Base-by-base conservation (phyloP, 169 alveolate species). In the Perkinsus chesapeaki region DNA sequence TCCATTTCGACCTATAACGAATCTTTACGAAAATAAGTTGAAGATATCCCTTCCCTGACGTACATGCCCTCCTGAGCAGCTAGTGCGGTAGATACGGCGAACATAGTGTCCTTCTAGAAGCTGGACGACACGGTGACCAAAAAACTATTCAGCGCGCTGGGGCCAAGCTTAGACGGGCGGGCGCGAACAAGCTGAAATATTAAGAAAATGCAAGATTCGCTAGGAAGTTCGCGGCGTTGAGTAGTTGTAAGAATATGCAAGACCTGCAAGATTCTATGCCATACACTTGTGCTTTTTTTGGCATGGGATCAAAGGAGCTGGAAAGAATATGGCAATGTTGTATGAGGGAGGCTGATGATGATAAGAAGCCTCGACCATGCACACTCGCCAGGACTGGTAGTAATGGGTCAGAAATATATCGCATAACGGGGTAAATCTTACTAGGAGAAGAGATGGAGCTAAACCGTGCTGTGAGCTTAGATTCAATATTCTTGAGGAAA, bases 11-110 rank as follows among this genome's bases (percentile, higher is more conserved):
- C 82, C 82, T 60, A 60, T 20, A 20, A 1, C 82, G 82, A 60
- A 60, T 60, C 82, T 60, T 60, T 23, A 27, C 12, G 37, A 16
- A 1, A 34, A 20, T 7, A 23, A 60, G 36, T 0, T 60, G n/a
- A 1, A 16, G 82, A 60, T 60, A 60, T 23, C 82, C 82, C 82
- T 20, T 60, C 82, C 82, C 82, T n/a, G 27, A 23, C 82, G 82
- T 60, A 60, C 82, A 60, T 20, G 82, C 82, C 82, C 82, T 60
- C 82, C 82, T 60, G 82, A 60, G 82, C 82, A 60, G 82, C 82
- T 60, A 60, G 31, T 60, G 82, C 82, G 82, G 82, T 60, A 27
- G 82, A 60, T 60, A 60, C 82, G 31, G 82, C 82, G 82, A 60
- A 60, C 82, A 60, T 60, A 34, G 31, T 60, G 82, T 60, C 82